Evolutionary conservation across 352 stramenopile species (phyloP).

Genomic region (Globisporangium perplexum): DNA sequence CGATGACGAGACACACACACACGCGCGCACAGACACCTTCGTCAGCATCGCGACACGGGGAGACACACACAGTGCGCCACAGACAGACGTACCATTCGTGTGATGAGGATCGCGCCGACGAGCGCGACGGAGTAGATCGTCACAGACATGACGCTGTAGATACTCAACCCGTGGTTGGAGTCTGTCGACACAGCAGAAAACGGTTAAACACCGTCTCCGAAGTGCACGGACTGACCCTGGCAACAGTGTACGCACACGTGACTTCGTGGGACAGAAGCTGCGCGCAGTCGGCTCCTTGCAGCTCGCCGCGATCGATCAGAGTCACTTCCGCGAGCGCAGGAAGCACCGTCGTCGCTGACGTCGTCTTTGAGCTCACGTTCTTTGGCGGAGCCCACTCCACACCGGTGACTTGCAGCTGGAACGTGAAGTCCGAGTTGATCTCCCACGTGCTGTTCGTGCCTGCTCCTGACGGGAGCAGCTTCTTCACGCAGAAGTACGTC

Average conservation of each 20-base stretch:
- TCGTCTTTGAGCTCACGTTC: slow-evolving; percentile 4
- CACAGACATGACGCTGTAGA: slow-evolving; percentile 86
- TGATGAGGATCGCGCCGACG: slow-evolving; percentile 70
- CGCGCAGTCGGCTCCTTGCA: slow-evolving; percentile 62
- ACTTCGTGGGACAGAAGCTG: slow-evolving; percentile 59
- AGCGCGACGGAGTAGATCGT: slow-evolving; percentile 76
- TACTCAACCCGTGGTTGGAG: slow-evolving; percentile 62
- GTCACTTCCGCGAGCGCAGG: slow-evolving; percentile 52
- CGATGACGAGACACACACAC: background rate
- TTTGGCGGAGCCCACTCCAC: slow-evolving; percentile 31
- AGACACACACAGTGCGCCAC: background rate
- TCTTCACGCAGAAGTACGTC: slow-evolving; percentile 74
- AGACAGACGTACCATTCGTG: slow-evolving; percentile 57
- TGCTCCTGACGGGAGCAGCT: slow-evolving; percentile 56
- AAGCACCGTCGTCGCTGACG: slow-evolving; percentile 18
- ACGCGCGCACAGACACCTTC: too few relatives aligned
- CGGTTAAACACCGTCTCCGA: slow-evolving; percentile 10
- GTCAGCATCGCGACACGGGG: background rate
- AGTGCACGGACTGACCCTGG: too few relatives aligned
- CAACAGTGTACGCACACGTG: slow-evolving; percentile 36
- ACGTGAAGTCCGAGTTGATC: slow-evolving; percentile 59
- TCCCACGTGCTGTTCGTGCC: slow-evolving; percentile 60
- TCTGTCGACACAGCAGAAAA: slow-evolving; percentile 18
- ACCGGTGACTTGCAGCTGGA: slow-evolving; percentile 65
- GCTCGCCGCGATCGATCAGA: slow-evolving; percentile 44